phyloP scores from a whole-genome alignment of 2,329 filamentous ascomycete genomes.

The Biscogniauxia mediterranea region DNA sequence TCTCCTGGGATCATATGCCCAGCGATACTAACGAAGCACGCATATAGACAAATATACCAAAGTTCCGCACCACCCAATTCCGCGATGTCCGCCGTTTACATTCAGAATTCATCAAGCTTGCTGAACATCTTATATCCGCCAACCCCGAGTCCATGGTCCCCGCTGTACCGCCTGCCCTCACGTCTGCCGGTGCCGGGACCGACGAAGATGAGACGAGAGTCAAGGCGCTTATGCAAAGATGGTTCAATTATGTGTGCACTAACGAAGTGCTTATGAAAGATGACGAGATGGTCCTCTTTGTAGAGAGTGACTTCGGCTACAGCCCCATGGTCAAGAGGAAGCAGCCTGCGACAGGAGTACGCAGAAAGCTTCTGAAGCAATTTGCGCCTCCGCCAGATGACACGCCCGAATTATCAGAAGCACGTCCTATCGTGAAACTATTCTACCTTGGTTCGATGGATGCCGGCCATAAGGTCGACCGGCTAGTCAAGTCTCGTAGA shows the following conservation, averaged over 20 bases:
- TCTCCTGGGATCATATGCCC: background rate
- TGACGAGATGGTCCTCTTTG: slow-evolving; percentile 95
- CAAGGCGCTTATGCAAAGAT: slow-evolving; percentile 86
- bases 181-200: slow-evolving; percentile 89
- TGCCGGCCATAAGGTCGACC: slow-evolving; percentile 93
- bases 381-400: slow-evolving; percentile 97
- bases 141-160: slow-evolving; percentile 95
- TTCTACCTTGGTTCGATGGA: slow-evolving; percentile 97
- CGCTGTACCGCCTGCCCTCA: slow-evolving; percentile 90
- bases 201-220: slow-evolving; percentile 92
- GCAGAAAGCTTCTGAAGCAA: slow-evolving; percentile 94
- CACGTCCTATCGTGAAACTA: slow-evolving; percentile 85
- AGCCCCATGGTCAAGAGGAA: slow-evolving; percentile 93
- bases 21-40: slow-evolving; percentile 11
- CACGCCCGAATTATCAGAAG: slow-evolving; percentile 88
- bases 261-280: slow-evolving; percentile 93
- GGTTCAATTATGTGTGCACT: slow-evolving; percentile 89
- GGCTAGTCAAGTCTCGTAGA: slow-evolving; percentile 86
- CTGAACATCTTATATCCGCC: slow-evolving; percentile 92
- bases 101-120: slow-evolving; percentile 94
- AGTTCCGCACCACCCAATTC: slow-evolving; percentile 96
- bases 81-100: slow-evolving; percentile 94
- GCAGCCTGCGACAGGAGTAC: slow-evolving; percentile 93
- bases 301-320: slow-evolving; percentile 99
- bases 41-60: slow-evolving; percentile 89